Evolutionary conservation across 2,329 filamentous ascomycete species (phyloP).

Genomic region (Paramyrothecium roridum): DNA sequence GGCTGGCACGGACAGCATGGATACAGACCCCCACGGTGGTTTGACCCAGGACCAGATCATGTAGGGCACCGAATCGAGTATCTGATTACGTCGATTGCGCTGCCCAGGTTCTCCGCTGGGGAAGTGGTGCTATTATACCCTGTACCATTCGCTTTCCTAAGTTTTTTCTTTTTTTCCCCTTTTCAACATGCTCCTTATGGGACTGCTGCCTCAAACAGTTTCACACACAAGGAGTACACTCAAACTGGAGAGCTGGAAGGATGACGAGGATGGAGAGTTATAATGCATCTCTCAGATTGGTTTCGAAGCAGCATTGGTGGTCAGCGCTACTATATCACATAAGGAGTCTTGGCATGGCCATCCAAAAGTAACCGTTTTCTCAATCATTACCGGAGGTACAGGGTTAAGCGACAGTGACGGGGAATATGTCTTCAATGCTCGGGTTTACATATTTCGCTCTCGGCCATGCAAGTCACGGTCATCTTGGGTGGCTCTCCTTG

Average conservation of each 20-base stretch:
- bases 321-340: neutral
- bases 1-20: constrained; percentile 71
- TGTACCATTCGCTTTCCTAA: neutral
- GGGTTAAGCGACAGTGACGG: neutral
- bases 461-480: constrained; percentile 7
- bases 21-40: constrained; percentile 70
- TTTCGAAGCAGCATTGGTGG: neutral
- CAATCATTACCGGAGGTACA: neutral
- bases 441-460: neutral
- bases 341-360: neutral
- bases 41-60: constrained; percentile 99
- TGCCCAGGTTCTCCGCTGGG: neutral
- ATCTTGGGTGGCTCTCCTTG: constrained; percentile 19
- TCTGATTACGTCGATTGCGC: constrained; percentile 7
- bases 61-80: constrained; percentile 40
- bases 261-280: neutral
- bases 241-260: no score
- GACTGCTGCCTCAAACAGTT: neutral
- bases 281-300: neutral
- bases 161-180: neutral
- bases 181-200: neutral
- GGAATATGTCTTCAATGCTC: neutral
- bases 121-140: neutral
- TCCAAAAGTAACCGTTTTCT: neutral
- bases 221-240: no score